Evolutionary conservation across 306 rosid genomes (phyloP).

Genomic region (Carpinus fangiana): DNA sequence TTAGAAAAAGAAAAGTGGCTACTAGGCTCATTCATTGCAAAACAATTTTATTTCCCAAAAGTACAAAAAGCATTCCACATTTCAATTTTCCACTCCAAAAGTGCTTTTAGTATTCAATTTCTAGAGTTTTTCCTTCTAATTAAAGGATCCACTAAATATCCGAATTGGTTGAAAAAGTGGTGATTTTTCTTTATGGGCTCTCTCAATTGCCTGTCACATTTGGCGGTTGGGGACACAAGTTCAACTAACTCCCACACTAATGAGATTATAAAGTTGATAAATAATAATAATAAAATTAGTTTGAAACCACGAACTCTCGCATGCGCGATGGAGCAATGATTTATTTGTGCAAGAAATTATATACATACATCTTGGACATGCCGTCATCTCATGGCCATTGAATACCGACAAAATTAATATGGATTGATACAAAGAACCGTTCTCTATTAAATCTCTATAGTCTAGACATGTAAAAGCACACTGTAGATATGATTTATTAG

Average conservation of each 20-base stretch:
- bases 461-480: no score
- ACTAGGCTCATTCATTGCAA: no score
- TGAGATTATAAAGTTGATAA: not conserved
- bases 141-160: not conserved
- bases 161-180: not conserved
- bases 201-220: not conserved
- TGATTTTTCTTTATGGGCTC: not conserved
- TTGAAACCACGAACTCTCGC: conserved; percentile 18
- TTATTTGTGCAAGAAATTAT: no score
- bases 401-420: no score
- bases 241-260: conserved; percentile 9
- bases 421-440: no score
- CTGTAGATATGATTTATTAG: no score
- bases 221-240: conserved; percentile 4
- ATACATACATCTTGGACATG: no score
- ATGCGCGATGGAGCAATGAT: not conserved
- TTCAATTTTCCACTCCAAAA: conserved; percentile 7
- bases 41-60: no score
- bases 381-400: no score
- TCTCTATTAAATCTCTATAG: no score
- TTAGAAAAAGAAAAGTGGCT: no score
- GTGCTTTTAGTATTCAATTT: not conserved
- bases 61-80: not conserved
- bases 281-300: not conserved
- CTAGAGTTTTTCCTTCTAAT: conserved; percentile 1